Percentiles rank a stretch among this genome's conserved stretches.
These are phyloP conservation scores for Phaeoacremonium minimum DNA, from an alignment of 2,329 filamentous ascomycete species.

Conservation along the genomic window DNA sequence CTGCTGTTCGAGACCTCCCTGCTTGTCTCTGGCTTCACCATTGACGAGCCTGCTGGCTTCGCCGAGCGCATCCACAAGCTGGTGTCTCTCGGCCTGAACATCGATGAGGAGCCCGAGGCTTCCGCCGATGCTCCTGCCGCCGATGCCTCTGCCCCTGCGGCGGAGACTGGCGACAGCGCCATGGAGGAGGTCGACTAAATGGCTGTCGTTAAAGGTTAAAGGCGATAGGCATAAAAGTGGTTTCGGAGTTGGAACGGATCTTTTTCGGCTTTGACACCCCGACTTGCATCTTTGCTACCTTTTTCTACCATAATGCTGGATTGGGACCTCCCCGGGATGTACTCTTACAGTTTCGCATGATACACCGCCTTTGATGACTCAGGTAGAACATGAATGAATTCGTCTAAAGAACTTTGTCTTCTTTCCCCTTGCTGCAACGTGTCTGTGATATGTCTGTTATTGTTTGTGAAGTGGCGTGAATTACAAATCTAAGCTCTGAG, in stretches of 20 bases:
- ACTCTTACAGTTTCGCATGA: no score
- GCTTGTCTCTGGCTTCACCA: slow-evolving; percentile 98
- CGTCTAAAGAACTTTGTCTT: no score
- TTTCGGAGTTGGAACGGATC: slow-evolving; percentile 9
- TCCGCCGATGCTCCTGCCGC: slow-evolving; percentile 52
- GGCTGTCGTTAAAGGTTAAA: slow-evolving; percentile 10
- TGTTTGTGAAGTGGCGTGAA: no score
- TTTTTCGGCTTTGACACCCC: not conserved
- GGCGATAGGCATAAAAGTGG: slow-evolving; percentile 31
- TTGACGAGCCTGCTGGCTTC: slow-evolving; percentile 96
- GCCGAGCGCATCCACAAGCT: slow-evolving; percentile 99
- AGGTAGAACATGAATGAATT: no score
- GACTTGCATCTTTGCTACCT: not conserved
- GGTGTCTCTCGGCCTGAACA: slow-evolving; percentile 93
- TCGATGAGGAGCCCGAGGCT: slow-evolving; percentile 87
- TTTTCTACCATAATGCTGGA: no score
- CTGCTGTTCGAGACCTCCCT: slow-evolving; percentile 98
- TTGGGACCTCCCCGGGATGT: no score
- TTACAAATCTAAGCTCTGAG: no score
- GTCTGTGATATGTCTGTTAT: no score
- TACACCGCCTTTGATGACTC: no score
- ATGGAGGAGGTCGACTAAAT: slow-evolving; percentile 99
- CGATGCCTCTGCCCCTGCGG: slow-evolving; percentile 53
- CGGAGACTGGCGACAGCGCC: slow-evolving; percentile 77
- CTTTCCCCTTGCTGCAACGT: no score